Base-by-base conservation (phyloP, 139 green algal genomes). In the Nannochloris sp. region DNA sequence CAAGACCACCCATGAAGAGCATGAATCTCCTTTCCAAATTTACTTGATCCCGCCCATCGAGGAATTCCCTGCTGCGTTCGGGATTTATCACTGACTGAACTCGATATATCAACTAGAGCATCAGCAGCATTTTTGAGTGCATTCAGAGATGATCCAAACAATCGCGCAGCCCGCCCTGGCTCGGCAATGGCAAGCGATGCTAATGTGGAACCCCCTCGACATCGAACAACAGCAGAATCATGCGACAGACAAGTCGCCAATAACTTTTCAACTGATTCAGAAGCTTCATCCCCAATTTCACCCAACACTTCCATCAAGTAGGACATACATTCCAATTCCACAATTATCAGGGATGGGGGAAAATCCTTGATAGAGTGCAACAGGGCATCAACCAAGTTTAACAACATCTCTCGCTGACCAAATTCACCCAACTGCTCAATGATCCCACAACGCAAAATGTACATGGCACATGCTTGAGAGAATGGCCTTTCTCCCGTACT, bases 291-390 rank as follows among this genome's bases (percentile, higher is more conserved):
- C 0, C 70, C 44, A 29, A 92, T 69, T 75, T 90, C 89, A 16
- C 89, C 88, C 24, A 95, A 70, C 2, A 79, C 64, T 57, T 88
- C 83, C 53, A 96, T 49, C 66, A 95, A 62, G 34, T 87, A 67
- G 0, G 75, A 71, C 43, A 86, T 63, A 3, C 63, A 72, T 63
- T 92, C 81, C 44, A 95, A 67, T 2, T 75, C 60, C 9, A 81
- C 77, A 61, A 86, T 74, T 4, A 73, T 73, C 19, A 84, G 69
- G 4, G 84, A 73, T 3, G 76, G 68, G 29, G 48, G 29, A 67
- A 44, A 24, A 15, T 60, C 66, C 16, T 24, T 23, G 29, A 21
- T 44, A 27, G 12, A 24, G 25, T 76, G 60, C 46, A 85, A 62
- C 59, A 89, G 25, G 4, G 55, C 61, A 15, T 63, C 60, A 19